Evolutionary conservation across 768 basidiomycete genomes (phyloP).

Genomic region (Boletus speciosus): DNA sequence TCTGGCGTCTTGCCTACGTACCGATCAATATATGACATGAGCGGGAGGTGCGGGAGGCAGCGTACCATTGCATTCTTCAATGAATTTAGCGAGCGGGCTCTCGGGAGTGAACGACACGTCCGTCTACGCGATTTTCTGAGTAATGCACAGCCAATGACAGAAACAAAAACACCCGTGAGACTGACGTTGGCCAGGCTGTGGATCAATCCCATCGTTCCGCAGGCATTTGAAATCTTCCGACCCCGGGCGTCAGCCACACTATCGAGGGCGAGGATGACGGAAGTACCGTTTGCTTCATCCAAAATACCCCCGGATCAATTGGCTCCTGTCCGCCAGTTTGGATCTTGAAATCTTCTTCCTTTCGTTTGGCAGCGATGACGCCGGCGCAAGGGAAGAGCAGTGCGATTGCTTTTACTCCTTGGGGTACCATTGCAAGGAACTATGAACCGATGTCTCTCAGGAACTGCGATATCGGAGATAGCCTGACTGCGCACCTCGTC

Average conservation of each 20-base stretch:
- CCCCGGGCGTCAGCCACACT: not conserved
- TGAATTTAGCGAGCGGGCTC: slow-evolving; percentile 64
- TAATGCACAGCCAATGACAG: slow-evolving; percentile 1
- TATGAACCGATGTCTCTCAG: slow-evolving; percentile 27
- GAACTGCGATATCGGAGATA: not conserved
- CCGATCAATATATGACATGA: not conserved
- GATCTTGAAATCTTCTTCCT: slow-evolving; percentile 59
- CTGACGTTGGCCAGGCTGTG: slow-evolving; percentile 81
- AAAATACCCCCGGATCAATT: slow-evolving; percentile 67
- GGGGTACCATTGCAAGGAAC: slow-evolving; percentile 66
- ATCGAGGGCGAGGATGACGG: not conserved
- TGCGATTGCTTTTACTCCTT: slow-evolving; percentile 79
- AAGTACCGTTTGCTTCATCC: slow-evolving; percentile 84
- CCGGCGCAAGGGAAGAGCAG: slow-evolving; percentile 77
- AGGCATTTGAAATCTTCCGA: slow-evolving; percentile 72
- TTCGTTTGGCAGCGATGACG: slow-evolving; percentile 45
- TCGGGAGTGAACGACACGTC: slow-evolving; percentile 52
- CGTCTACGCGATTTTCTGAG: slow-evolving; percentile 37
- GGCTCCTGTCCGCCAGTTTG: slow-evolving; percentile 41
- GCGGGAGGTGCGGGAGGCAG: not conserved
- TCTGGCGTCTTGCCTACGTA: slow-evolving; percentile 59
- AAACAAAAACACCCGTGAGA: slow-evolving; percentile 9
- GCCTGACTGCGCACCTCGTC: slow-evolving; percentile 43
- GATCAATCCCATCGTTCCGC: slow-evolving; percentile 83
- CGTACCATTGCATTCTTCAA: slow-evolving; percentile 58